These are phyloP conservation scores for Boletus rex-veris DNA, from an alignment of 768 basidiomycete genomes.

Conservation along the genomic window DNA sequence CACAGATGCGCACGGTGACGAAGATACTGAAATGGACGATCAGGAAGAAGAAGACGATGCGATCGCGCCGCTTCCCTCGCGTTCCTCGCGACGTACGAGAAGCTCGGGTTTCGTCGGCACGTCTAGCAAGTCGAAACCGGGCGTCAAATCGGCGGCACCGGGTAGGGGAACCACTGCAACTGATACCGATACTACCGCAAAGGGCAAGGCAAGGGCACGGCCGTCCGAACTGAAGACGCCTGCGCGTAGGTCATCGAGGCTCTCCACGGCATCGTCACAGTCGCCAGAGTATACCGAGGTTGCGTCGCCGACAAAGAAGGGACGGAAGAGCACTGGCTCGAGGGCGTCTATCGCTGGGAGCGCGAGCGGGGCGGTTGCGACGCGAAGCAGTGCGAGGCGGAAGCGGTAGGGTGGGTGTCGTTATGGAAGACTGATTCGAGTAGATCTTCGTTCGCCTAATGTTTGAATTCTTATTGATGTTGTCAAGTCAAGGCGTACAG, in stretches of 20 bases:
- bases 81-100: conserved; percentile 20
- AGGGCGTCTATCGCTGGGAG: conserved; percentile 7
- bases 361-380: conserved; percentile 14
- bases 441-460: conserved; percentile 1
- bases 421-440: not conserved
- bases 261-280: conserved; percentile 33
- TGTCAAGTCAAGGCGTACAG: no score
- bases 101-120: conserved; percentile 12
- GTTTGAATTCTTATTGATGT: not conserved
- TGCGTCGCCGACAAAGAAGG: conserved; percentile 23
- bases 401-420: conserved; percentile 18
- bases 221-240: conserved; percentile 24
- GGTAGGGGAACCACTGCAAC: not conserved
- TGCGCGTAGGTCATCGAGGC: conserved; percentile 38
- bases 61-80: conserved; percentile 32
- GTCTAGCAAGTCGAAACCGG: conserved; percentile 10
- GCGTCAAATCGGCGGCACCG: not conserved
- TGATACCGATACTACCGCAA: not conserved
- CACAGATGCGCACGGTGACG: conserved; percentile 18
- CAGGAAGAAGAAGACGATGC: conserved; percentile 35
- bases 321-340: conserved; percentile 21
- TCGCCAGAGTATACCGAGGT: conserved; percentile 31
- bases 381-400: conserved; percentile 31
- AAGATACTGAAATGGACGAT: conserved; percentile 22
- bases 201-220: conserved; percentile 17